These are phyloP conservation scores for Boletellus sp. DNA, from an alignment of 1,284 basidiomycete genomes.

Conservation along the genomic window DNA sequence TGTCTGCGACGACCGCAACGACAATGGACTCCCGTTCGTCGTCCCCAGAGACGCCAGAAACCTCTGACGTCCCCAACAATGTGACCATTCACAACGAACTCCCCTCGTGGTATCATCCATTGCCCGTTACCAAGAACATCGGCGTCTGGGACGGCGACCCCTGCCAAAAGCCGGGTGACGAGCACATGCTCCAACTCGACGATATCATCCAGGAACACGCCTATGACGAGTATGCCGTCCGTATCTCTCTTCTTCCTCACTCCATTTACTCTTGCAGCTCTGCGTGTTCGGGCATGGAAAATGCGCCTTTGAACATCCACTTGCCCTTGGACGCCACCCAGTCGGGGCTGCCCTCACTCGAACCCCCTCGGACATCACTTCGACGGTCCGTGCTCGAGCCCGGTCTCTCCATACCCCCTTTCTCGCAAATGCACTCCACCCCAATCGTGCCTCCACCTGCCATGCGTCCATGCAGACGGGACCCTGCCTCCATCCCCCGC, in stretches of 20 bases:
- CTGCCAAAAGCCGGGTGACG: conserved; percentile 44
- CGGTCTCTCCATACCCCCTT: conserved; percentile 29
- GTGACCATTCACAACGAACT: conserved; percentile 51
- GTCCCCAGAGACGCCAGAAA: conserved; percentile 65
- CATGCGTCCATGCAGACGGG: conserved; percentile 50
- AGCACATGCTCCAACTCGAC: conserved; percentile 58
- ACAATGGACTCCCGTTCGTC: conserved; percentile 64
- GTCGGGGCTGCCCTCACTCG: conserved; percentile 3
- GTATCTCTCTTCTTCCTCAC: neutral
- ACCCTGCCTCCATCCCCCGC: conserved; percentile 45
- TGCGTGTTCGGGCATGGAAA: conserved; percentile 21
- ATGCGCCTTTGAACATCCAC: conserved; percentile 3
- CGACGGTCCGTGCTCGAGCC: conserved; percentile 16
- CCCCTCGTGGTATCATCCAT: conserved; percentile 55
- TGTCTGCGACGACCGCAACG: conserved; percentile 55
- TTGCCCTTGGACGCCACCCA: conserved; percentile 9
- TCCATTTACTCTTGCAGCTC: conserved; percentile 16
- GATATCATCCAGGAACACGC: conserved; percentile 69
- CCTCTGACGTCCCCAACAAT: conserved; percentile 49
- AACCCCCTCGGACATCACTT: conserved; percentile 14
- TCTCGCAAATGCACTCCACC: conserved; percentile 30
- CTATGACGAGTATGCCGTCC: conserved; percentile 60
- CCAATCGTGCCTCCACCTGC: conserved; percentile 49
- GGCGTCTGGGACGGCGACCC: conserved; percentile 30
- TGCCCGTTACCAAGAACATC: conserved; percentile 38